Evolutionary conservation across 768 basidiomycete species (phyloP), one percentile per base, ranked within the genome.

Genomic region (Serendipita vermifera): DNA sequence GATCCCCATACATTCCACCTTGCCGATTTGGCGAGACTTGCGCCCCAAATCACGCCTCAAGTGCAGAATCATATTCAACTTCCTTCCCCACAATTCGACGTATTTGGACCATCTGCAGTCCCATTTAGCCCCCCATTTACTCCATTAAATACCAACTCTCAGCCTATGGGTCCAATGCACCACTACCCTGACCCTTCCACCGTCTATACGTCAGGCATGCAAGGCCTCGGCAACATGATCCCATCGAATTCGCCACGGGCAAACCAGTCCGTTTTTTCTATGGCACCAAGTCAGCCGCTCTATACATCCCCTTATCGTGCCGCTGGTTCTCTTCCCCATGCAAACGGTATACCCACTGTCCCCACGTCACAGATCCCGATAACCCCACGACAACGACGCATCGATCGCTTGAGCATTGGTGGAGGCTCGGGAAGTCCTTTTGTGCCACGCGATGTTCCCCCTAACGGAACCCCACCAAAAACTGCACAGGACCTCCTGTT

Each of bases 401-500:
- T 29, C 46, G n/a, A 51, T 20, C 46, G 46, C 9, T n/a, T 51
- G 46, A 51, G 46, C 27, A 29, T 51, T 29, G 29, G 46, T 7
- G 20, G 22, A 15, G 31, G 31, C 22, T 22, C 27, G 46, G 14
- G n/a, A 7, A n/a, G 5, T 41, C 39, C 39, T n/a, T 41, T 41
- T n/a, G 39, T 20, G 39, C 17, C 27, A 13, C 22, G 20, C 9
- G 20, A 9, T 4, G 6, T 29, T 29, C 22, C n/a, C 46, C 4
- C 9, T 29, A 29, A 22, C 46, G n/a, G n/a, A 26, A 22, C 46
- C 9, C 46, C 46, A 3, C 46, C 46, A 6, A 14, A n/a, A n/a
- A 51, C 46, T 9, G 46, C 20, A 26, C 46, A 51, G 31, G 46
- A 51, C 31, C n/a, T 51, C 22, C 29, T 51, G 46, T 26, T 51